A percentile compares a stretch with the other conserved stretches of the same genome.
These are phyloP conservation scores for Prunus salicina DNA, from an alignment of 306 rosid genomes.

Conservation along the genomic window DNA sequence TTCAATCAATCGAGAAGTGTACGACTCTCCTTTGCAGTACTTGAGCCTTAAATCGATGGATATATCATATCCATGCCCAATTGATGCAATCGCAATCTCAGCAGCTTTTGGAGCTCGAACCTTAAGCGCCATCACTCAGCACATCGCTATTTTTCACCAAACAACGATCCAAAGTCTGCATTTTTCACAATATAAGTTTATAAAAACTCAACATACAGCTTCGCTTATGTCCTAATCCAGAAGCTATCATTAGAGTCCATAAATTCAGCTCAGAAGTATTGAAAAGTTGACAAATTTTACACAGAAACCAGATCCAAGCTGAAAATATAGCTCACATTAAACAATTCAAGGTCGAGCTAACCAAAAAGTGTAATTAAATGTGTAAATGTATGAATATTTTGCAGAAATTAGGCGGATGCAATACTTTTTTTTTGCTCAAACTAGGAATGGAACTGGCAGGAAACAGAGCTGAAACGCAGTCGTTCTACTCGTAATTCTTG, in stretches of 20 bases:
- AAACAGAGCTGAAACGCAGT: constrained; percentile 4
- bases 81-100: constrained; percentile 77
- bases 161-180: constrained; percentile 26
- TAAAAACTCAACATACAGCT: background rate
- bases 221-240: background rate
- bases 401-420: background rate
- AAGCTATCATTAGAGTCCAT: background rate
- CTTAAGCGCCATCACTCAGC: constrained; percentile 80
- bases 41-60: constrained; percentile 75
- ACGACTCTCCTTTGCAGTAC: constrained; percentile 69
- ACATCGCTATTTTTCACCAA: constrained; percentile 44
- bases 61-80: constrained; percentile 89
- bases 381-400: background rate
- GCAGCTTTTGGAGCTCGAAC: constrained; percentile 64
- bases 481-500: background rate
- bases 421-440: constrained; percentile 3
- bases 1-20: constrained; percentile 64
- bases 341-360: background rate
- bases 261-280: constrained; percentile 8
- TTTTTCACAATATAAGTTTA: background rate
- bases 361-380: background rate
- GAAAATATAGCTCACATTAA: background rate
- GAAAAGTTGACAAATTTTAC: background rate
- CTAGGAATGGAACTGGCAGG: background rate
- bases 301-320: background rate